phyloP scores from a whole-genome alignment of 2,329 filamentous ascomycete genomes.

The Ploettnerulaceae sp. region DNA sequence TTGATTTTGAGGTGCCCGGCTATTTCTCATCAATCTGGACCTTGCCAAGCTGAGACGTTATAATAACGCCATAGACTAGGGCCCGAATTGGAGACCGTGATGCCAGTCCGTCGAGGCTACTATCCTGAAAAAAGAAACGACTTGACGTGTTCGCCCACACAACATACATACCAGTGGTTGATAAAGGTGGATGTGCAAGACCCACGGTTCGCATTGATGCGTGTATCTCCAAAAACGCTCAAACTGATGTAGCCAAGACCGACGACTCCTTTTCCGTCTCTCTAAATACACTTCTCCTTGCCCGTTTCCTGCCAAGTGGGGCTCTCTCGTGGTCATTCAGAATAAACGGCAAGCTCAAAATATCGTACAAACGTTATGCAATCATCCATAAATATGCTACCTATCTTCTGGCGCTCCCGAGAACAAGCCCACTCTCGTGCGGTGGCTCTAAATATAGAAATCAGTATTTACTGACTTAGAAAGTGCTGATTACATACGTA shows the following conservation, averaged over 20 bases:
- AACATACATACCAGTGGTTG: neutral
- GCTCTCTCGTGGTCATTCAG: conserved; percentile 26
- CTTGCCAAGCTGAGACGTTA: neutral
- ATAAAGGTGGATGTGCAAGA: neutral
- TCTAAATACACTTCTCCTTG: conserved; percentile 30
- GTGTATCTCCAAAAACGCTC: conserved; percentile 4
- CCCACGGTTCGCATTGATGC: neutral
- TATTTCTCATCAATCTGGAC: conserved; percentile 1
- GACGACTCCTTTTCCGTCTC: conserved; percentile 26
- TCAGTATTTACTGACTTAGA: conserved; percentile 14
- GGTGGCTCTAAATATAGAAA: conserved; percentile 57
- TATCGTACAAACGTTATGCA: conserved; percentile 33
- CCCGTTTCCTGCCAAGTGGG: conserved; percentile 24
- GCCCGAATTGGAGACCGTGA: neutral
- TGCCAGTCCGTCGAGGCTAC: too few relatives aligned
- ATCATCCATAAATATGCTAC: conserved; percentile 26
- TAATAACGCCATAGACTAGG: neutral
- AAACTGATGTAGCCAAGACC: conserved; percentile 12
- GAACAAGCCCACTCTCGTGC: conserved; percentile 71
- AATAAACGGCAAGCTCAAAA: conserved; percentile 24
- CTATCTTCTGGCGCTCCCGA: conserved; percentile 62
- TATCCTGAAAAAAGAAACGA: neutral
- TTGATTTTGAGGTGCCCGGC: too few relatives aligned
- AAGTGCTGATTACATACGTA: conserved; percentile 57
- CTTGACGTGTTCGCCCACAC: neutral